Evolutionary conservation across 257 asterid genomes (phyloP).

Genomic region (Solanum corneliomulleri): DNA sequence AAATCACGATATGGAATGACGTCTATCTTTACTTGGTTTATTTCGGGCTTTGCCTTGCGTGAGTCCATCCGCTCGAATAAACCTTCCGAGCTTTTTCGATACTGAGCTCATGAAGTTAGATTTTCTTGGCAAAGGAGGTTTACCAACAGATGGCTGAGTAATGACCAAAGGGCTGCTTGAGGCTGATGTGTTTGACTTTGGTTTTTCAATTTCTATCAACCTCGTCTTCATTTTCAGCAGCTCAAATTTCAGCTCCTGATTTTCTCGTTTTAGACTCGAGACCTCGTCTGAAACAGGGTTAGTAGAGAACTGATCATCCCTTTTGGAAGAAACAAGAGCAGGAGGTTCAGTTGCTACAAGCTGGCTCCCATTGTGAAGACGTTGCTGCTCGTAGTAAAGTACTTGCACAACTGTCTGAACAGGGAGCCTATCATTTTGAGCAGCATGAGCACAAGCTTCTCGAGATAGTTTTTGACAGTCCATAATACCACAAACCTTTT

Average conservation of each 20-base stretch:
- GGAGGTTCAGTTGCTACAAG: slow-evolving; percentile 22
- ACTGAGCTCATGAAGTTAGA: slow-evolving; percentile 49
- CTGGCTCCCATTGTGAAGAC: slow-evolving; percentile 39
- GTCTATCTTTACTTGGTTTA: slow-evolving; percentile 49
- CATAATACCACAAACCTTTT: slow-evolving; percentile 85
- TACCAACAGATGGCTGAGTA: slow-evolving; percentile 24
- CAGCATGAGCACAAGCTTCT: slow-evolving; percentile 91
- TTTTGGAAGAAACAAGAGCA: slow-evolving; percentile 13
- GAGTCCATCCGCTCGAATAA: slow-evolving; percentile 41
- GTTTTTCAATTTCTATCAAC: slow-evolving; percentile 42
- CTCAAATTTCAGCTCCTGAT: slow-evolving; percentile 67
- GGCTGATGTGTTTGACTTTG: slow-evolving; percentile 9
- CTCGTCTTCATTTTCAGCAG: slow-evolving; percentile 37
- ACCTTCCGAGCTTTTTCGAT: slow-evolving; percentile 49
- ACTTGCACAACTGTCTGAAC: slow-evolving; percentile 87
- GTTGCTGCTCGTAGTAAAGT: slow-evolving; percentile 87
- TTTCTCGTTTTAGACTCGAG: slow-evolving; percentile 38
- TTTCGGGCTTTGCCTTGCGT: slow-evolving; percentile 26
- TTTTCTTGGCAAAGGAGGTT: slow-evolving; percentile 57
- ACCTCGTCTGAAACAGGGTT: slow-evolving; percentile 30
- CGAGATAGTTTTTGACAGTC: slow-evolving; percentile 91
- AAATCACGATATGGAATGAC: slow-evolving; percentile 68
- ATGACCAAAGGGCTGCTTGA: slow-evolving; percentile 22
- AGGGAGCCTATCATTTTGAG: slow-evolving; percentile 82
- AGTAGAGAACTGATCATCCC: slow-evolving; percentile 8